Conservation (phyloP, 768 basidiomycete species). For the Pleurotus djamor region DNA sequence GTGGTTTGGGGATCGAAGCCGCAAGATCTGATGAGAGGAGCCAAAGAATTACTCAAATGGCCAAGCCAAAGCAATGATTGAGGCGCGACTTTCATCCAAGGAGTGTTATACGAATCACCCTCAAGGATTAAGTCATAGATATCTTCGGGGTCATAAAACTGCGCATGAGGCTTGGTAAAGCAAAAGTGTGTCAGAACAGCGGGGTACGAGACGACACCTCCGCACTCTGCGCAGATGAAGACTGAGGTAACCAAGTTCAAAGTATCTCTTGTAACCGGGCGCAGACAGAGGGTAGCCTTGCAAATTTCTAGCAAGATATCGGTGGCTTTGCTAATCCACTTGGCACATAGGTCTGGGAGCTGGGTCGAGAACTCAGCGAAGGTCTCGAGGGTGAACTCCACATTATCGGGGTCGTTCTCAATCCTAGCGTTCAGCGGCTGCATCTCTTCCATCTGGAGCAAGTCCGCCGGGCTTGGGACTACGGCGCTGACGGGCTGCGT, state of each 20-base stretch:
- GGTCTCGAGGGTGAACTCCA: not conserved
- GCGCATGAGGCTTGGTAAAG: not conserved
- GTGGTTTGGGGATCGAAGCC: not conserved
- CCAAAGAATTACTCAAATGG: not conserved
- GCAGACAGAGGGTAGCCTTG: not conserved
- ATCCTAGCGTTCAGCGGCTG: constrained; percentile 1
- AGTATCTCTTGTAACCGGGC: not conserved
- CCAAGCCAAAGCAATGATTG: not conserved
- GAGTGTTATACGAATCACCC: not conserved
- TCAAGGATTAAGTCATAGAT: not conserved
- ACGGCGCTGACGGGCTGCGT: constrained; percentile 12
- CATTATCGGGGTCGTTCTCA: constrained; percentile 13
- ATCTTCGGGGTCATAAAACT: not conserved
- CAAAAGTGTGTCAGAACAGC: not conserved
- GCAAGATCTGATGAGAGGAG: not conserved
- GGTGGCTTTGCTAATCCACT: not conserved
- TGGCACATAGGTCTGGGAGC: not conserved
- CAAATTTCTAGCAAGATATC: not conserved
- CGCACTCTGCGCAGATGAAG: not conserved
- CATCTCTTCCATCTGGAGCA: constrained; percentile 14
- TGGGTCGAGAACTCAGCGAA: not conserved
- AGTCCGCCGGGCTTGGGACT: constrained; percentile 23
- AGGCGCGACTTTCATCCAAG: not conserved
- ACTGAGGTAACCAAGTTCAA: not conserved
- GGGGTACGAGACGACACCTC: not conserved